phyloP scores from a whole-genome alignment of 2,329 filamentous ascomycete species.

The Stagonosporopsis tanaceti region DNA sequence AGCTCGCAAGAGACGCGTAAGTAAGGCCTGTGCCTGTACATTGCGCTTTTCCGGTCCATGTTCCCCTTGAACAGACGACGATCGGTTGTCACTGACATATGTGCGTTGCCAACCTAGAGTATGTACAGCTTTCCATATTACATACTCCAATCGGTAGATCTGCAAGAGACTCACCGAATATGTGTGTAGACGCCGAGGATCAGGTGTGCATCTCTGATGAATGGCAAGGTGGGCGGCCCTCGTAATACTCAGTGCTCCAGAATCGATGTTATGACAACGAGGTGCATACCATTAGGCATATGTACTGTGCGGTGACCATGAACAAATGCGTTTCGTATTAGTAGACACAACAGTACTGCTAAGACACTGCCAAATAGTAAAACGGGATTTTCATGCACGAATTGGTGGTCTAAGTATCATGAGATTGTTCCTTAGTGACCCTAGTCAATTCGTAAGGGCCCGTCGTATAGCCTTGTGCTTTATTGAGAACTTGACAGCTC shows the following conservation, averaged over 20 bases:
- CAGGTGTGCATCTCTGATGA: constrained; percentile 17
- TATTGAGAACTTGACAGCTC: neutral
- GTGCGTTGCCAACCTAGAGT: constrained; percentile 12
- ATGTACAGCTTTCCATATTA: constrained; percentile 22
- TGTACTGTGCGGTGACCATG: constrained; percentile 2
- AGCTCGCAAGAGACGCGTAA: constrained; percentile 31
- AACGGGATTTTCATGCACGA: neutral
- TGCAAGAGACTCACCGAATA: constrained; percentile 8
- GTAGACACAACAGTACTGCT: constrained; percentile 1
- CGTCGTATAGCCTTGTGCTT: neutral
- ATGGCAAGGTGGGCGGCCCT: constrained; percentile 7
- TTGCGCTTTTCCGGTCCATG: constrained; percentile 11
- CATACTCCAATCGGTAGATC: constrained; percentile 14
- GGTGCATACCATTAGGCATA: neutral
- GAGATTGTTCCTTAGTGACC: neutral
- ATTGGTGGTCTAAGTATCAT: neutral
- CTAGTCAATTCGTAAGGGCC: neutral
- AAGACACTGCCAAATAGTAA: neutral
- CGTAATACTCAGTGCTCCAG: neutral
- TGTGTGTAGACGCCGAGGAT: constrained; percentile 17
- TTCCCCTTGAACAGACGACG: constrained; percentile 11
- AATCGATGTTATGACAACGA: neutral
- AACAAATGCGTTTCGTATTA: constrained; percentile 4
- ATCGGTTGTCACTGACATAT: constrained; percentile 17
- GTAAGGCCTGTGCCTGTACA: constrained; percentile 14